Conservation (phyloP, 495 filamentous ascomycete species). For the Penicillium samsonianum region DNA sequence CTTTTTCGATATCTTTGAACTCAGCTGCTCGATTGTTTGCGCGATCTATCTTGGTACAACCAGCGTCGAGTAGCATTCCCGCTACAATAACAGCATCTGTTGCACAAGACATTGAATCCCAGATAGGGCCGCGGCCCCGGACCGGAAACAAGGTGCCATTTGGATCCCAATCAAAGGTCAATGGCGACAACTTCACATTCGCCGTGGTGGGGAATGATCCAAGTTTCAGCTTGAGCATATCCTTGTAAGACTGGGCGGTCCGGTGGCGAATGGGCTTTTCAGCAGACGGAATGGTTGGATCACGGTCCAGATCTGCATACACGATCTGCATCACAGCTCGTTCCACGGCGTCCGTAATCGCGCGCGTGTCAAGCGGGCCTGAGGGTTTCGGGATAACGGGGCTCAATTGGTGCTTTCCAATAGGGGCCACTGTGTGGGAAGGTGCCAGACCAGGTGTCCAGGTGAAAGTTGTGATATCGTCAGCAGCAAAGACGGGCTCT, state of each 20-base stretch:
- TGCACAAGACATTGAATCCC: constrained; percentile 23
- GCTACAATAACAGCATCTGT: constrained; percentile 39
- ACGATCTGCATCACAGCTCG: constrained; percentile 29
- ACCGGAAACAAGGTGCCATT: constrained; percentile 24
- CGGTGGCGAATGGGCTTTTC: constrained; percentile 11
- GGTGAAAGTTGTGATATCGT: background rate
- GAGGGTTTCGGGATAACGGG: background rate
- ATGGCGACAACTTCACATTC: constrained; percentile 19
- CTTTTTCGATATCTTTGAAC: constrained; percentile 26
- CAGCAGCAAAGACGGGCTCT: constrained; percentile 3
- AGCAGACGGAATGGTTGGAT: constrained; percentile 22
- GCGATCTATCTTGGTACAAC: constrained; percentile 42
- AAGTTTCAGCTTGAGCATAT: constrained; percentile 24
- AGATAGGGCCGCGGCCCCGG: constrained; percentile 37
- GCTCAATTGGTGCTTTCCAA: background rate
- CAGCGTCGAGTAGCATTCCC: constrained; percentile 39
- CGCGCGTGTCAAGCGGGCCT: background rate
- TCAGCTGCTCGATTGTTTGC: constrained; percentile 9
- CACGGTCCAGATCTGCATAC: constrained; percentile 34
- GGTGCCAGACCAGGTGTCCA: constrained; percentile 4
- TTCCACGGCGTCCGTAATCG: constrained; percentile 30
- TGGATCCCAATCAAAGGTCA: constrained; percentile 17
- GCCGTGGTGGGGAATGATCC: constrained; percentile 17
- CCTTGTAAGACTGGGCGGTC: constrained; percentile 15
- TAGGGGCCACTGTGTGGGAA: background rate